A percentile compares a stretch with the other conserved stretches of the same genome.
These are phyloP conservation scores for Malassezia pachydermatis DNA, from an alignment of 1,284 basidiomycete species.

Conservation along the genomic window DNA sequence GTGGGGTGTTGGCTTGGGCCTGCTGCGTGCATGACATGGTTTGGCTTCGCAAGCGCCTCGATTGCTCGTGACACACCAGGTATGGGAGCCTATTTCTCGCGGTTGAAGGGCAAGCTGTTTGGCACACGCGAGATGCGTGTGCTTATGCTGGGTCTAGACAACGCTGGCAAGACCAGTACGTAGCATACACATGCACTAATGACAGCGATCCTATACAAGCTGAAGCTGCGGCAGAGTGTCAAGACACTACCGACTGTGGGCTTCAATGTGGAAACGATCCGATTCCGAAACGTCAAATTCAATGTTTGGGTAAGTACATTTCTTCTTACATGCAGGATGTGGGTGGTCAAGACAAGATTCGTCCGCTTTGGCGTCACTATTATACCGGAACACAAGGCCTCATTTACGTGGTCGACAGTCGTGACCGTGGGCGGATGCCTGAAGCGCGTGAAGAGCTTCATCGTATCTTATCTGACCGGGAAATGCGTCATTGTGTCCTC, in stretches of 20 bases:
- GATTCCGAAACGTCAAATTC: slow-evolving; percentile 51
- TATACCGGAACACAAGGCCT: slow-evolving; percentile 59
- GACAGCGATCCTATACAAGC: slow-evolving; percentile 88
- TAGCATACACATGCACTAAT: background rate
- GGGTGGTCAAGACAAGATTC: slow-evolving; percentile 51
- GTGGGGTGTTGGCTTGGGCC: background rate
- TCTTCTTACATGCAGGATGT: slow-evolving; percentile 44
- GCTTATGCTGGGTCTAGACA: slow-evolving; percentile 79
- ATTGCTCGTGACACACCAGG: background rate
- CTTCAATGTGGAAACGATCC: slow-evolving; percentile 51
- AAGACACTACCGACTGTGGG: slow-evolving; percentile 95
- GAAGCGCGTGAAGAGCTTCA: slow-evolving; percentile 94
- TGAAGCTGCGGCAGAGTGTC: slow-evolving; percentile 98
- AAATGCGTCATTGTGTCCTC: slow-evolving; percentile 94
- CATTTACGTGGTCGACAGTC: slow-evolving; percentile 60
- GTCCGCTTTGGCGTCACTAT: slow-evolving; percentile 80
- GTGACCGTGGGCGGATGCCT: slow-evolving; percentile 87
- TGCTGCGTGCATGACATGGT: background rate
- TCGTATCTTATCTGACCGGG: slow-evolving; percentile 87
- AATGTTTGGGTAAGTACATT: slow-evolving; percentile 30
- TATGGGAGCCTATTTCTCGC: slow-evolving; percentile 53
- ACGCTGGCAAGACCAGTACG: slow-evolving; percentile 58
- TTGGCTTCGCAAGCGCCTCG: background rate
- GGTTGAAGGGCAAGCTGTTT: slow-evolving; percentile 72
- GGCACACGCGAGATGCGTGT: slow-evolving; percentile 98